phyloP scores from a whole-genome alignment of 2,329 filamentous ascomycete genomes.

The Botryotinia calthae region DNA sequence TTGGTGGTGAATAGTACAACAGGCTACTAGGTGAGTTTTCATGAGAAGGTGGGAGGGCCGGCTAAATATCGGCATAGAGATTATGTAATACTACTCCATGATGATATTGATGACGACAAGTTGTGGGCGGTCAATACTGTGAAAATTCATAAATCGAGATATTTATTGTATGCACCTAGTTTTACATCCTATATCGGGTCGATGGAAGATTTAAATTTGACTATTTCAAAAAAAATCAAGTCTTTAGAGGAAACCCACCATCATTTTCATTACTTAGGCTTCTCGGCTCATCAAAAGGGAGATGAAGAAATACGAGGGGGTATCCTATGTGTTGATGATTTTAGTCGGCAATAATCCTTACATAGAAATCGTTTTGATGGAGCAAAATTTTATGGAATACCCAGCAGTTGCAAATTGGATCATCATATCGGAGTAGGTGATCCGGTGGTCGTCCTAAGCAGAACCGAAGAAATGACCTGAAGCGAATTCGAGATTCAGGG shows the following conservation, averaged over 20 bases:
- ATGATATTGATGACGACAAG: background rate
- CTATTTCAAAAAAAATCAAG: background rate
- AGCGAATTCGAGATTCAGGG: background rate
- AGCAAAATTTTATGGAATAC: background rate
- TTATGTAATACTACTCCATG: background rate
- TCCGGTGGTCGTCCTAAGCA: background rate
- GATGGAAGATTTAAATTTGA: background rate
- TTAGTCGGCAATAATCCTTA: background rate
- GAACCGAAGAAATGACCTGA: background rate
- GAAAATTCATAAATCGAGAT: too few relatives aligned
- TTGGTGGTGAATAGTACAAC: background rate
- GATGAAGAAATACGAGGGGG: background rate
- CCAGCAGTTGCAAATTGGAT: background rate
- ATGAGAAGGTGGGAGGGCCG: background rate
- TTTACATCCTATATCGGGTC: background rate
- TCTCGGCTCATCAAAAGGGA: background rate
- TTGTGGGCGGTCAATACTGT: background rate
- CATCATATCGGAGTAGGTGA: background rate
- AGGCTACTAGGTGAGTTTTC: background rate
- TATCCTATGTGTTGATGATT: background rate
- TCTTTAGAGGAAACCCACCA: background rate
- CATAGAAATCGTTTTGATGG: background rate
- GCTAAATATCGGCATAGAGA: background rate
- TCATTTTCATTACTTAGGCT: background rate
- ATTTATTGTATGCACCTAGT: background rate